Percentiles rank a stretch among this genome's conserved stretches.
Evolutionary conservation across 306 rosid genomes (phyloP).

Genomic region (Benincasa hispida): DNA sequence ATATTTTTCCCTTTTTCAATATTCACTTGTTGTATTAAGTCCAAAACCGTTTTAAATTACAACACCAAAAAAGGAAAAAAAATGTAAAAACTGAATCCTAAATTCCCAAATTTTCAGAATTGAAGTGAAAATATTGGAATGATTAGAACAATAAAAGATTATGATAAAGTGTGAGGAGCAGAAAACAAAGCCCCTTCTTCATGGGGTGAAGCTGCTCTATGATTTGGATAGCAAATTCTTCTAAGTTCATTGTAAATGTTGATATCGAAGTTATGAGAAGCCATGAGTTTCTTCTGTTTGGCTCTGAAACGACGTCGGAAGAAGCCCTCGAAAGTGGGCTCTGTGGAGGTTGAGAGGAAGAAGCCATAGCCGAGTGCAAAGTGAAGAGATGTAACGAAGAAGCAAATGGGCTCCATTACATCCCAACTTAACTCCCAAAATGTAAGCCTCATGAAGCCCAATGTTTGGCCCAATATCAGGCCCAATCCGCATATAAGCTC

Average conservation of each 20-base stretch:
- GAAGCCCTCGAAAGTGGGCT: slow-evolving; percentile 63
- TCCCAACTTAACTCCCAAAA: slow-evolving; percentile 97
- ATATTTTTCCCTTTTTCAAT: neutral
- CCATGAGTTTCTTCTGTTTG: slow-evolving; percentile 53
- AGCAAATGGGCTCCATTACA: slow-evolving; percentile 96
- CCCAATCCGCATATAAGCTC: slow-evolving; percentile 67
- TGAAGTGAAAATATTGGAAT: neutral
- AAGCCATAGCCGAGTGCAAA: slow-evolving; percentile 45
- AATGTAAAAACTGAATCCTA: neutral
- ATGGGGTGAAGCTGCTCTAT: neutral
- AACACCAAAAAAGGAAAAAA: neutral
- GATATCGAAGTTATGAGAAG: slow-evolving; percentile 30
- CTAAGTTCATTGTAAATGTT: slow-evolving; percentile 30
- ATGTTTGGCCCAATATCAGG: slow-evolving; percentile 31
- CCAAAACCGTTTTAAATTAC: neutral
- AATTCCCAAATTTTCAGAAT: neutral
- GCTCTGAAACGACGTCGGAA: slow-evolving; percentile 36
- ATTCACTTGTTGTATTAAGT: too few species aligned
- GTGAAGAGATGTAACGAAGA: slow-evolving; percentile 46
- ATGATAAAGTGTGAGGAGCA: neutral
- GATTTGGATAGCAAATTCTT: slow-evolving; percentile 30
- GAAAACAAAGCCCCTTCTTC: neutral
- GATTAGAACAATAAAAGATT: neutral
- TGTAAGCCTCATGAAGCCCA: slow-evolving; percentile 69
- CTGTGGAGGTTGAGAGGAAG: slow-evolving; percentile 53